These are phyloP conservation scores for Orbilia ellipsospora DNA, from an alignment of 2,329 filamentous ascomycete genomes.

Conservation along the genomic window DNA sequence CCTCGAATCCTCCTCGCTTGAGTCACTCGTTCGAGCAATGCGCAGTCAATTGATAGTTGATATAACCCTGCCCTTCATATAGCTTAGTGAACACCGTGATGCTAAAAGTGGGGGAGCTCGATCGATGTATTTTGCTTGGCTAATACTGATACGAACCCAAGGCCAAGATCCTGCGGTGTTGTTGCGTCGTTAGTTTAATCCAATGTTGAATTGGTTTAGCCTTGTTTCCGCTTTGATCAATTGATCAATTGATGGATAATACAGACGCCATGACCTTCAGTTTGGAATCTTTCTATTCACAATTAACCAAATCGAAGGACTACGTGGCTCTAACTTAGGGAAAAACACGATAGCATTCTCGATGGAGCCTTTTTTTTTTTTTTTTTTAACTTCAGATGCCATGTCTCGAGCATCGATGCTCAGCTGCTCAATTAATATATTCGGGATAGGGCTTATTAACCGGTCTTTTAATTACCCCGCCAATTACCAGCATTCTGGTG, in stretches of 20 bases:
- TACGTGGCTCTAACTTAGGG: neutral
- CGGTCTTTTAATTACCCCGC: slow-evolving; percentile 42
- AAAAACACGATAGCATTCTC: too few species aligned
- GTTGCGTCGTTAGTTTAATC: too few species aligned
- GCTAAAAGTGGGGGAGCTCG: slow-evolving; percentile 19
- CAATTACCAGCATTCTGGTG: slow-evolving; percentile 27
- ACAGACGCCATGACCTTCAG: too few species aligned
- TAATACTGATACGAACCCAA: too few species aligned
- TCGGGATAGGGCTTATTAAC: slow-evolving; percentile 17
- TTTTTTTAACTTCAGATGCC: too few species aligned
- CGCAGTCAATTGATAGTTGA: slow-evolving; percentile 14
- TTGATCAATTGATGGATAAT: neutral
- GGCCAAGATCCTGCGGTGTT: neutral
- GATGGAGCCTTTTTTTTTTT: too few species aligned
- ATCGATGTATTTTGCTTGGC: too few species aligned
- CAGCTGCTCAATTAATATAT: slow-evolving; percentile 18
- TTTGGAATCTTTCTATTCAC: too few species aligned
- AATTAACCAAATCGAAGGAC: neutral
- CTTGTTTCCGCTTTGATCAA: neutral
- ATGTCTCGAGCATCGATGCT: slow-evolving; percentile 1
- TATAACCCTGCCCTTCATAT: neutral
- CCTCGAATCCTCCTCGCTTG: slow-evolving; percentile 19
- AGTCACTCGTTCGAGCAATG: slow-evolving; percentile 31
- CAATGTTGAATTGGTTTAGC: neutral
- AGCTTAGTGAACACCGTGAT: slow-evolving; percentile 13